phyloP scores from a whole-genome alignment of 2,329 filamentous ascomycete genomes.

The Pleoardoris graminearum region DNA sequence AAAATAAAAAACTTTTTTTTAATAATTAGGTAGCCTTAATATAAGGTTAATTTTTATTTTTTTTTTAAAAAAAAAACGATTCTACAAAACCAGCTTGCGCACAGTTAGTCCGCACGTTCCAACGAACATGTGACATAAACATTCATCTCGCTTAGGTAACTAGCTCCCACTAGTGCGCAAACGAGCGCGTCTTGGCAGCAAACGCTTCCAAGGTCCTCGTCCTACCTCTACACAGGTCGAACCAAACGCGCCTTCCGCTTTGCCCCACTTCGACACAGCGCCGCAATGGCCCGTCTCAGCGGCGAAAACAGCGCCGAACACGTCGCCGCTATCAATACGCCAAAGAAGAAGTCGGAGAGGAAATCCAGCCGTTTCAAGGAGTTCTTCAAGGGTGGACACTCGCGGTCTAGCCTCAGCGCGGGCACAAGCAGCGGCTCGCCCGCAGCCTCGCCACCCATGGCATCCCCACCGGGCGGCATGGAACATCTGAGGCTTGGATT shows the following conservation, averaged over 20 bases:
- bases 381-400: constrained; percentile 5
- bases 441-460: not conserved
- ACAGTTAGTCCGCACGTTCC: no score
- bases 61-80: no score
- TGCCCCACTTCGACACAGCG: not conserved
- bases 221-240: no score
- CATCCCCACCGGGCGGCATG: not conserved
- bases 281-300: constrained; percentile 9
- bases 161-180: not conserved
- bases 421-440: not conserved
- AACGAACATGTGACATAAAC: not conserved
- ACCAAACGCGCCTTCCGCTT: not conserved
- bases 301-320: constrained; percentile 7
- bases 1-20: no score
- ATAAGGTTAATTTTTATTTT: no score
- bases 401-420: constrained; percentile 1
- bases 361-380: constrained; percentile 7
- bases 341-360: not conserved
- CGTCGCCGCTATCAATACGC: not conserved
- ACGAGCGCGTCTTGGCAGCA: not conserved
- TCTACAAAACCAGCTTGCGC: no score
- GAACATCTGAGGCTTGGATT: constrained; percentile 2
- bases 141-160: constrained; percentile 3
- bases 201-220: no score
- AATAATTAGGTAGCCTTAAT: no score